These are phyloP conservation scores for Ceratocystis albifundus DNA, from an alignment of 2,329 filamentous ascomycete species.

Conservation along the genomic window DNA sequence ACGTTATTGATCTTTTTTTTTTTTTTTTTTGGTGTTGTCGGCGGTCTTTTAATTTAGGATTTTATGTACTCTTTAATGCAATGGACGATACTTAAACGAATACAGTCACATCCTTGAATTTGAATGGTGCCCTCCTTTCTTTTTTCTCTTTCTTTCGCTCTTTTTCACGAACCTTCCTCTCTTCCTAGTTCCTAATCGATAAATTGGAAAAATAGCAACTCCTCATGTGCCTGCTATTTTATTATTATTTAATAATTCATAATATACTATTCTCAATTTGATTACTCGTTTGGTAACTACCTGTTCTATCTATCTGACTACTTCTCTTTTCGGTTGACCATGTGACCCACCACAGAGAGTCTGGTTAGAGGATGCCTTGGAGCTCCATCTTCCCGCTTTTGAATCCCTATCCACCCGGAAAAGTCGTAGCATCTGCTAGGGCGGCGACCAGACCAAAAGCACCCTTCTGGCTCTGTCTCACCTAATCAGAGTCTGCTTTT, in stretches of 20 bases:
- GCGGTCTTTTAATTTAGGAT: conserved; percentile 1
- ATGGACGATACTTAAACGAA: background rate
- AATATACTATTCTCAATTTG: too few species aligned
- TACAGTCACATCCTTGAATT: background rate
- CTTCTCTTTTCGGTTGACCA: background rate
- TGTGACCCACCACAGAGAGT: background rate
- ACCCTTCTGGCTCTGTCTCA: background rate
- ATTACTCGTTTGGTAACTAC: background rate
- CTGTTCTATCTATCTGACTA: background rate
- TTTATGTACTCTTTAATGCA: background rate
- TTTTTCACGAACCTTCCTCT: background rate
- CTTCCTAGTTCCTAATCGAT: background rate
- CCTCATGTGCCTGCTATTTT: background rate
- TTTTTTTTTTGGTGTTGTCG: background rate
- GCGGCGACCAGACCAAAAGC: background rate
- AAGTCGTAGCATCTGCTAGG: background rate
- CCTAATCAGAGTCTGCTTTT: conserved; percentile 27
- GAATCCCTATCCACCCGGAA: background rate
- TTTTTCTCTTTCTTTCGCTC: background rate
- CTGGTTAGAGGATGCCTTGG: too few species aligned
- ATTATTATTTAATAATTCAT: background rate
- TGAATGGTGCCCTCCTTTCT: background rate
- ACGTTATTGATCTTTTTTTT: background rate
- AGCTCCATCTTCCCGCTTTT: background rate
- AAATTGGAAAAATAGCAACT: background rate